These are phyloP conservation scores for Sophora flavescens DNA, from an alignment of 306 rosid species.

Conservation along the genomic window DNA sequence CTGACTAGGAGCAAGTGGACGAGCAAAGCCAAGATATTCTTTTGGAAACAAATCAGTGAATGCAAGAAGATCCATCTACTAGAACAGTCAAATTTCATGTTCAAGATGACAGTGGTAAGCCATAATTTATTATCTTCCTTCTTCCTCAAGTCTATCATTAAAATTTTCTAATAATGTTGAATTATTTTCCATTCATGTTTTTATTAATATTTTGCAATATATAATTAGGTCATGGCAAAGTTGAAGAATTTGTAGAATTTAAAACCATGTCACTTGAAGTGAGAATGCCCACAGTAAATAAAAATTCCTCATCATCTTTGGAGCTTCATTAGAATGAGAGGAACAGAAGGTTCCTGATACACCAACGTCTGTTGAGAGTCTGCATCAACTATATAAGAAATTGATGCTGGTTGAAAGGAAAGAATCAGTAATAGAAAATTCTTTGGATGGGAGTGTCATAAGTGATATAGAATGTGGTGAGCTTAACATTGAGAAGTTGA, in stretches of 20 bases:
- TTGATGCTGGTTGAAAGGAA: constrained; percentile 71
- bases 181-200: too few species aligned
- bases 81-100: constrained; percentile 50
- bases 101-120: constrained; percentile 59
- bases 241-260: constrained; percentile 63
- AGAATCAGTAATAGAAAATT: constrained; percentile 78
- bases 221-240: constrained; percentile 51
- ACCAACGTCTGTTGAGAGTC: constrained; percentile 73
- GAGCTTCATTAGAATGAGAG: constrained; percentile 67
- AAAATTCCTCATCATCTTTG: constrained; percentile 46
- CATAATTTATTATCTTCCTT: constrained; percentile 27
- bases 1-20: constrained; percentile 74
- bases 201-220: constrained; percentile 15
- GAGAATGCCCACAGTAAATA: constrained; percentile 46
- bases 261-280: constrained; percentile 60
- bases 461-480: constrained; percentile 77
- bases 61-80: constrained; percentile 65
- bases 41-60: constrained; percentile 44
- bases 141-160: constrained; percentile 21
- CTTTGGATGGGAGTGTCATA: constrained; percentile 81
- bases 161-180: constrained; percentile 5
- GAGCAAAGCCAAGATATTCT: constrained; percentile 60
- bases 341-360: constrained; percentile 85
- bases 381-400: constrained; percentile 73
- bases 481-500: constrained; percentile 66